Evolutionary conservation across 371 early-diverging fungal species (phyloP).

Genomic region (Dipsacomyces acuminosporus): DNA sequence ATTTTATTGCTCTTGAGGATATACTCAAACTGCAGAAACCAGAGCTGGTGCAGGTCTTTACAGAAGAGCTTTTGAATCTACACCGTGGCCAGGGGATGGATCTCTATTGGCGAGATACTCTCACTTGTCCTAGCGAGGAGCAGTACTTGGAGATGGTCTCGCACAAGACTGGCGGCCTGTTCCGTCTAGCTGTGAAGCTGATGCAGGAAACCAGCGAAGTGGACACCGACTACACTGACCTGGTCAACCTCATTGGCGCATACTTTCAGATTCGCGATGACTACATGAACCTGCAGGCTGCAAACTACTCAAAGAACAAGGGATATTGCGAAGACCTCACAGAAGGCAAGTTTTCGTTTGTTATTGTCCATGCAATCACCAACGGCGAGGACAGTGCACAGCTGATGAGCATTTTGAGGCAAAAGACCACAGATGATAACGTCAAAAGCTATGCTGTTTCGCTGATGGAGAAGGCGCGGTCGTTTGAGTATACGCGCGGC

Average conservation of each 20-base stretch:
- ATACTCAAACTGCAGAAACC: conserved; percentile 63
- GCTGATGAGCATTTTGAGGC: conserved; percentile 77
- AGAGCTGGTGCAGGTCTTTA: conserved; percentile 69
- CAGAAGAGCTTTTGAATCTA: conserved; percentile 84
- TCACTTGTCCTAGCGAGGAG: conserved; percentile 77
- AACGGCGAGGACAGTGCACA: conserved; percentile 59
- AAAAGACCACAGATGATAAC: conserved; percentile 71
- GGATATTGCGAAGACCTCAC: conserved; percentile 97
- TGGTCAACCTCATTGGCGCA: conserved; percentile 85
- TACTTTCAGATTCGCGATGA: conserved; percentile 97
- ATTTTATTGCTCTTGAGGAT: conserved; percentile 85
- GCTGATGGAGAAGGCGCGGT: conserved; percentile 66
- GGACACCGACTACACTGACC: conserved; percentile 62
- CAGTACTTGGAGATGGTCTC: conserved; percentile 87
- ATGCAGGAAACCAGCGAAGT: conserved; percentile 63
- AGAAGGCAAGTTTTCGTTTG: conserved; percentile 97
- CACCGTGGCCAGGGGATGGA: conserved; percentile 96
- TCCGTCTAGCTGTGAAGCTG: conserved; percentile 84
- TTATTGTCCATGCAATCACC: conserved; percentile 83
- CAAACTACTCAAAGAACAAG: conserved; percentile 82
- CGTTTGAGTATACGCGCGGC: conserved; percentile 72
- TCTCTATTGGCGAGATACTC: conserved; percentile 81
- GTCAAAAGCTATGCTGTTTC: conserved; percentile 83
- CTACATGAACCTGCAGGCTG: conserved; percentile 85
- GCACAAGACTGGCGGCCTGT: conserved; percentile 95